Base-by-base conservation (phyloP, 768 basidiomycete genomes). In the Filobasidium wieringae region DNA sequence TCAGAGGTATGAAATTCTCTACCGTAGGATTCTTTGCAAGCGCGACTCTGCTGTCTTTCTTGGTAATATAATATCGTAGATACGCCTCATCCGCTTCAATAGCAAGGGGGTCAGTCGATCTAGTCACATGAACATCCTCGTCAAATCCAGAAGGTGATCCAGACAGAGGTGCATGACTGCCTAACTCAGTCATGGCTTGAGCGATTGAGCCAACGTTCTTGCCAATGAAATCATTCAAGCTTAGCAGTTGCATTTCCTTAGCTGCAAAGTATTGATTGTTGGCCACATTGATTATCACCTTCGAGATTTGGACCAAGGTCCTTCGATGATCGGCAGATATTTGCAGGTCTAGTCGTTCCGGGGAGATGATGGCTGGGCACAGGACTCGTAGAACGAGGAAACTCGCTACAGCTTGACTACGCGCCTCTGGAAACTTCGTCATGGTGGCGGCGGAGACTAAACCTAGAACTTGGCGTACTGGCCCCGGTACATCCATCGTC, bases 321-420 rank as follows among this genome's bases (percentile, higher is more conserved):
- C 86, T 82, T 17, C 87, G 84, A 34, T 80, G 78, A 34, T 84
- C 85, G 0, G 87, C 85, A 2, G 65, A 58, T 0, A 88, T 67
- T 60, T 88, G 84, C 36, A 95, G 77, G 65, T 95, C 92, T 17
- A 95, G 81, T 9, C 77, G 81, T 65, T 88, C 87, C 0, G 91
- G 91, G 0, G 86, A 77, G 7, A 92, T 87, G 30, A 96, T 82
- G 0, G 89, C 87, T 36, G 92, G 92, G 34, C 86, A 88, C 59
- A 93, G 88, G 71, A 93, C 93, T 82, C 91, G 81, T 40, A 96
- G 77, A 69, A 96, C 95, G 59, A 96, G 84, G 76, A 95, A 90
- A 11, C 89, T 87, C 24, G 89, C 72, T 27, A 74, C 68, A 2
- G 69, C 73, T 6, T 72, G 70, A 53, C 69, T 70, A 15, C 67